Percentiles rank a stretch among this genome's conserved stretches.
These are phyloP conservation scores for Fragilariopsis cylindrus DNA, from an alignment of 108 stramenopile species.

Conservation along the genomic window DNA sequence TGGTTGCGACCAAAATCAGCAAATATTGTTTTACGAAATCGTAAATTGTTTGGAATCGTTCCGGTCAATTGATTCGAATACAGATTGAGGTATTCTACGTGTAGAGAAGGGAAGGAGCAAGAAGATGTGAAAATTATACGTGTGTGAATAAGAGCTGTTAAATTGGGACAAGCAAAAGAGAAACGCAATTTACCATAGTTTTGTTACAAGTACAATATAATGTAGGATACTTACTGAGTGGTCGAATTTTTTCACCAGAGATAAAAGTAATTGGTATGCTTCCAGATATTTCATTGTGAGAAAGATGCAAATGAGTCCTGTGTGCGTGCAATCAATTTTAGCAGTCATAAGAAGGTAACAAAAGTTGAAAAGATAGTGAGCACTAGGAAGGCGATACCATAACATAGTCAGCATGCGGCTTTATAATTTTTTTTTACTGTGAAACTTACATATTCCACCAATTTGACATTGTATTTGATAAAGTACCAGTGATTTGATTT, in stretches of 20 bases:
- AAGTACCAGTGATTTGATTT: slow-evolving; percentile 29
- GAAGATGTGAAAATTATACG: too few relatives aligned
- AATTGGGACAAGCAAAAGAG: too few relatives aligned
- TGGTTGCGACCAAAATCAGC: slow-evolving; percentile 46
- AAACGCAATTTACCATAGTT: not conserved
- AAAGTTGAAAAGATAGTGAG: not conserved
- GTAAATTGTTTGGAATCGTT: slow-evolving; percentile 29
- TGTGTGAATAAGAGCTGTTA: too few relatives aligned
- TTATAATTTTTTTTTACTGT: not conserved
- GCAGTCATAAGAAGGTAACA: not conserved
- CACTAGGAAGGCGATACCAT: not conserved
- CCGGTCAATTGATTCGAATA: slow-evolving; percentile 41
- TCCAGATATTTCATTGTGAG: slow-evolving; percentile 44
- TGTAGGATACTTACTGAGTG: slow-evolving; percentile 10
- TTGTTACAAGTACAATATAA: not conserved
- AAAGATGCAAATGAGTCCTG: slow-evolving; percentile 30
- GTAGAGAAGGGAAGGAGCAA: too few relatives aligned
- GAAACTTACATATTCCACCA: slow-evolving; percentile 14
- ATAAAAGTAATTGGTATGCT: slow-evolving; percentile 42
- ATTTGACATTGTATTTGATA: slow-evolving; percentile 21
- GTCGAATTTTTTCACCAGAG: not conserved
- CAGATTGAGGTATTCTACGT: slow-evolving; percentile 42
- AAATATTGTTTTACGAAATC: slow-evolving; percentile 26
- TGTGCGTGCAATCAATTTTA: not conserved
- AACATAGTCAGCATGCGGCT: not conserved